Evolutionary conservation across 768 basidiomycete genomes (phyloP).

Genomic region (Sarcodon sp.): DNA sequence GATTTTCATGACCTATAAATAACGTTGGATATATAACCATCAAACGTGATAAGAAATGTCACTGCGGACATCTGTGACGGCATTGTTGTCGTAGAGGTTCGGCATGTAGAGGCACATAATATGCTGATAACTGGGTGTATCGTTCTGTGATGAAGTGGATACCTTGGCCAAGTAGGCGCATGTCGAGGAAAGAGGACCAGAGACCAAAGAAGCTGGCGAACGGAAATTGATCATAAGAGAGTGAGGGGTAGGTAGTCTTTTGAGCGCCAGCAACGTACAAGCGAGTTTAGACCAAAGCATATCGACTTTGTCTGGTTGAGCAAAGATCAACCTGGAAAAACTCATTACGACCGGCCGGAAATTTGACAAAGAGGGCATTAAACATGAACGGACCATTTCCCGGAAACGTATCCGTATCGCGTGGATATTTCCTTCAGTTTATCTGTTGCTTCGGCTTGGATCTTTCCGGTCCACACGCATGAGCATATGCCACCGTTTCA

Average conservation of each 20-base stretch:
- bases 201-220: slow-evolving; percentile 42
- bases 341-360: slow-evolving; percentile 1
- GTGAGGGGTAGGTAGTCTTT: slow-evolving; percentile 1
- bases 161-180: slow-evolving; percentile 49
- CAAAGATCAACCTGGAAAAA: slow-evolving; percentile 51
- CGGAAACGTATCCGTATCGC: slow-evolving; percentile 37
- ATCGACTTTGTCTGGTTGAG: slow-evolving; percentile 48
- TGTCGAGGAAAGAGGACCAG: slow-evolving; percentile 50
- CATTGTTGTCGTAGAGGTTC: slow-evolving; percentile 52
- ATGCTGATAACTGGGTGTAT: slow-evolving; percentile 40
- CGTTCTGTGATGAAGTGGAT: slow-evolving; percentile 41
- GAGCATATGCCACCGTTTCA: not conserved
- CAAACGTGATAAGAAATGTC: not conserved
- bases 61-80: slow-evolving; percentile 35
- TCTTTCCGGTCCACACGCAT: slow-evolving; percentile 20
- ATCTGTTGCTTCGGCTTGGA: slow-evolving; percentile 43
- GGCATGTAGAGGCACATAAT: slow-evolving; percentile 64
- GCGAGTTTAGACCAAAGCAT: slow-evolving; percentile 49
- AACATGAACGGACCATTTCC: slow-evolving; percentile 45
- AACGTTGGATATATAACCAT: not conserved
- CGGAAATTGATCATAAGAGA: not conserved
- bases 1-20: slow-evolving; percentile 49
- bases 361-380: not conserved
- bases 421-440: slow-evolving; percentile 48
- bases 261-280: slow-evolving; percentile 24